Evolutionary conservation across 2,329 filamentous ascomycete species (phyloP).

Genomic region (Xylaria multiplex): DNA sequence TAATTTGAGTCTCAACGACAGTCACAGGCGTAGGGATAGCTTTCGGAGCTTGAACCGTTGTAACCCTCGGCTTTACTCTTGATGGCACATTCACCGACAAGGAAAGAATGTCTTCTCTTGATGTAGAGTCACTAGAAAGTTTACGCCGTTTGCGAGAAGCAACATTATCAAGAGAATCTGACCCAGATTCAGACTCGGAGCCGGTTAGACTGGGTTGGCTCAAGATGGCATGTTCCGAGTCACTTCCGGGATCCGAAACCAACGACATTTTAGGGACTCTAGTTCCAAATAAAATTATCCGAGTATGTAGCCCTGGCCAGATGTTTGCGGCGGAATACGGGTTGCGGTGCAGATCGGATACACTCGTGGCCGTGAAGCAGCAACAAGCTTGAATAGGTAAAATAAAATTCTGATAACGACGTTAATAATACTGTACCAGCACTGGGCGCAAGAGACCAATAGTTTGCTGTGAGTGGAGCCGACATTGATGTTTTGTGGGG

Average conservation of each 20-base stretch:
- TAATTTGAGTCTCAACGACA: slow-evolving; percentile 57
- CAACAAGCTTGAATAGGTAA: slow-evolving; percentile 8
- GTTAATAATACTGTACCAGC: slow-evolving; percentile 24
- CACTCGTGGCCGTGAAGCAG: slow-evolving; percentile 15
- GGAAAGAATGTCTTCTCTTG: slow-evolving; percentile 50
- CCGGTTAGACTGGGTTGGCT: slow-evolving; percentile 40
- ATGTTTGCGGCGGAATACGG: slow-evolving; percentile 2
- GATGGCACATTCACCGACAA: slow-evolving; percentile 63
- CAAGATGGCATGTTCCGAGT: slow-evolving; percentile 41
- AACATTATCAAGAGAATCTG: slow-evolving; percentile 54
- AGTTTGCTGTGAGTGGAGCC: neutral
- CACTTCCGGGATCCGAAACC: slow-evolving; percentile 35
- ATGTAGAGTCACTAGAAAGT: slow-evolving; percentile 46
- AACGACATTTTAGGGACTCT: slow-evolving; percentile 28
- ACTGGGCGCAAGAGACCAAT: neutral
- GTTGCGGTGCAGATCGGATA: slow-evolving; percentile 12
- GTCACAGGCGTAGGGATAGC: slow-evolving; percentile 48
- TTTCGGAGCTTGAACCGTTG: slow-evolving; percentile 5
- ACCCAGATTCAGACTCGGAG: slow-evolving; percentile 48
- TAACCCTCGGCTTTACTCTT: slow-evolving; percentile 58
- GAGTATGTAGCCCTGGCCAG: slow-evolving; percentile 2
- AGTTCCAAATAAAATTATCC: slow-evolving; percentile 6
- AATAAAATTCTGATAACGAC: slow-evolving; percentile 34
- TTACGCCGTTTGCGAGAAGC: slow-evolving; percentile 52
- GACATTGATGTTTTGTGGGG: neutral